These are phyloP conservation scores for Boletus vinaceobasis DNA, from an alignment of 768 basidiomycete species.

Conservation along the genomic window DNA sequence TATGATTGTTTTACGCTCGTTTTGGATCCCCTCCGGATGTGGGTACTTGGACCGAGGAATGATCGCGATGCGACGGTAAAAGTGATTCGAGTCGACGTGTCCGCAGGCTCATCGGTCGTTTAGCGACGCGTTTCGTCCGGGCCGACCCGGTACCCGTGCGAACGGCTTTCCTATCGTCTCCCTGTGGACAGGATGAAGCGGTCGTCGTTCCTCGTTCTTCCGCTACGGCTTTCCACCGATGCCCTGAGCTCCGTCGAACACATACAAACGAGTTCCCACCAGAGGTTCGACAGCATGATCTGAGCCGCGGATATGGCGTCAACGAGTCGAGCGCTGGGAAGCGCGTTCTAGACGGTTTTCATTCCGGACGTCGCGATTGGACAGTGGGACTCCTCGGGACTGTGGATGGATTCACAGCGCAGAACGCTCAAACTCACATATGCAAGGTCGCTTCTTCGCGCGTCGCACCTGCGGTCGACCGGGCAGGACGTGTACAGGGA, in stretches of 20 bases:
- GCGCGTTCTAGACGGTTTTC: neutral
- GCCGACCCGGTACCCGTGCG: neutral
- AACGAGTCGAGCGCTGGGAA: neutral
- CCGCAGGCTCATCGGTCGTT: no score
- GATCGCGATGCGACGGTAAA: no score
- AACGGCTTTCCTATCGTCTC: neutral
- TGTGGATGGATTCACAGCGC: neutral
- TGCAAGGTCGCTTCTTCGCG: no score
- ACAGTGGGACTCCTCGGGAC: neutral
- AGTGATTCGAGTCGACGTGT: no score
- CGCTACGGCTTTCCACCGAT: neutral
- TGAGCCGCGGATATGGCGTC: conserved; percentile 1
- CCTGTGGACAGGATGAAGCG: no score
- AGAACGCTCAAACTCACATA: neutral
- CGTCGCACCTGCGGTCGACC: no score
- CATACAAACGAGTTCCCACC: neutral
- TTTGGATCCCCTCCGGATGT: no score
- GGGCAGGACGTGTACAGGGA: no score
- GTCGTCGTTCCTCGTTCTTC: neutral
- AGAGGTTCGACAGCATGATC: neutral
- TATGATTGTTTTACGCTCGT: no score
- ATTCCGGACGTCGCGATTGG: neutral
- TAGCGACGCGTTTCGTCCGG: no score
- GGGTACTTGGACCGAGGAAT: no score
- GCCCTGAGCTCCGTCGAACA: neutral